Conservation (phyloP, 139 green algal genomes). For the Micractinium conductrix region DNA sequence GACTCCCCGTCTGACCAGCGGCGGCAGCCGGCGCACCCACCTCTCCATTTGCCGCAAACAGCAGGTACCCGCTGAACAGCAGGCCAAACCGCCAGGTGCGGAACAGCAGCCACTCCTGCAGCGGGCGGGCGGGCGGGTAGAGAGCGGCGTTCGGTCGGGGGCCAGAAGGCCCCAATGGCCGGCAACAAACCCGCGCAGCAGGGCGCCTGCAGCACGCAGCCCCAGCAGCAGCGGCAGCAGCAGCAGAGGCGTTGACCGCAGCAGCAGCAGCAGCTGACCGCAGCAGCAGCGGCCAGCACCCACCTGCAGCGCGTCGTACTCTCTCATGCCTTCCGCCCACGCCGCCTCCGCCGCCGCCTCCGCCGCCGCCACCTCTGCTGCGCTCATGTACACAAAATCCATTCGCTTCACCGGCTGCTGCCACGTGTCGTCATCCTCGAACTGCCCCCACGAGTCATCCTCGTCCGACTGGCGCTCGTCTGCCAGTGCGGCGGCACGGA, state of each 20-base stretch:
- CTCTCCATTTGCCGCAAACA: slow-evolving; percentile 60
- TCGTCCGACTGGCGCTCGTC: background rate
- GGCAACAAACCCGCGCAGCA: too few species aligned
- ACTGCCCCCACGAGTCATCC: background rate
- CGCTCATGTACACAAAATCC: slow-evolving; percentile 19
- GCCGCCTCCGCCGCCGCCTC: slow-evolving; percentile 21
- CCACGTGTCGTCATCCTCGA: background rate
- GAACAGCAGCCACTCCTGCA: slow-evolving; percentile 59
- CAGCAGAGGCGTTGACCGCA: too few species aligned
- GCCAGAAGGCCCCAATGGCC: too few species aligned
- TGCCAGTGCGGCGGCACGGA: background rate
- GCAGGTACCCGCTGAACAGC: slow-evolving; percentile 64
- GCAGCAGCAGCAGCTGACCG: too few species aligned
- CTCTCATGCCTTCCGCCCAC: slow-evolving; percentile 37
- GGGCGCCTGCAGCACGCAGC: too few species aligned
- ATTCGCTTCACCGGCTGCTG: slow-evolving; percentile 5
- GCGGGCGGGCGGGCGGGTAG: too few species aligned
- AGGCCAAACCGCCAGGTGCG: slow-evolving; percentile 67
- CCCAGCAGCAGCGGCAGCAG: too few species aligned
- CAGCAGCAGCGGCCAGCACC: too few species aligned
- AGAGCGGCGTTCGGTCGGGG: too few species aligned
- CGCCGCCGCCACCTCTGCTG: background rate
- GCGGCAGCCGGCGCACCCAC: background rate
- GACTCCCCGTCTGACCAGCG: background rate
- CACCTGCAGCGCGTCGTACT: slow-evolving; percentile 73